Evolutionary conservation across 345 rosid species (phyloP), one percentile per base, ranked within the genome.

Genomic region (Salix koriyanagi): DNA sequence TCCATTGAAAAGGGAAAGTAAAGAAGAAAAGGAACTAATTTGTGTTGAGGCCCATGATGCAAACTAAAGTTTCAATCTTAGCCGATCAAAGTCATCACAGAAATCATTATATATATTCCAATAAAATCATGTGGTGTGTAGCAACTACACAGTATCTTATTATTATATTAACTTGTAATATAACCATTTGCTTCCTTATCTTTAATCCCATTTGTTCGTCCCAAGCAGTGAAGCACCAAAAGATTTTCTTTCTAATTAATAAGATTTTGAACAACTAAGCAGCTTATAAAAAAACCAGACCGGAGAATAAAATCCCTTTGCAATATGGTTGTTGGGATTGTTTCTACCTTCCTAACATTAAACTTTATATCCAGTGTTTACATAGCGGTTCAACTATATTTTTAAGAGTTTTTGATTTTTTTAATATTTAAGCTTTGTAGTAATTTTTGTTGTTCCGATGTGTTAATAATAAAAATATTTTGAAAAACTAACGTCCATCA

Each of bases 251-350:
- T 52, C 60, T 7, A 7, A 52, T 19, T 19, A 52, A 18, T 6
- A 21, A 54, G 25, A 19, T 21, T 54, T 13, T 54, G 60, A 8
- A 21, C 25, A 71, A 19, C 23, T 14, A 50, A 9, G 25, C 42
- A 50, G 32, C 62, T 9, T 52, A 44, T 50, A 26, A 28, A 26
- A 19, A n/a, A 18, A 14, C 14, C 15, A 7, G 5, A 23, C 25
- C 30, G 36, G 41, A 58, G 76, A 73, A 73, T 62, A 73, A 73
- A 39, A 61, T 73, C 76, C 76, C 69, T 16, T 21, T 1, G 26
- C 11, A 41, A 73, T 73, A 25, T 10, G 25, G 65, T 71, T 21
- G 74, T 21, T 12, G 6, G 62, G 4, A 50, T 30, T 28, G 34
- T 37, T 10, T 41, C 4, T 11, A 41, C 14, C 14, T 41, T 41